Percentiles rank a stretch among this genome's conserved stretches.
These are phyloP conservation scores for Mrakia hoshinonis DNA, from an alignment of 768 basidiomycete genomes.

Conservation along the genomic window DNA sequence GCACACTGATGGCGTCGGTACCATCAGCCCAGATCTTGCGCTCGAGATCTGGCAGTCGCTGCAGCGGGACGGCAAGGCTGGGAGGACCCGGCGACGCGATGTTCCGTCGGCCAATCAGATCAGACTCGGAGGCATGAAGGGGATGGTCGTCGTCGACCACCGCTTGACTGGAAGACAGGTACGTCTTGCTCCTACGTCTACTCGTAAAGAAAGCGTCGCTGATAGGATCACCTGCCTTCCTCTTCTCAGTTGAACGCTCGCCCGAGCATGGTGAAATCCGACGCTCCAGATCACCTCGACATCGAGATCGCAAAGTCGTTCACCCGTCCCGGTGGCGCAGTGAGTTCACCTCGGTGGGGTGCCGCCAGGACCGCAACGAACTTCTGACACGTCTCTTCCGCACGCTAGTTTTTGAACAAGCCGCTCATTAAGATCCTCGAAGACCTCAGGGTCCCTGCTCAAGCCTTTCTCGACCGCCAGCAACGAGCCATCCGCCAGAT, in stretches of 20 bases:
- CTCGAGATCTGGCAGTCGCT: constrained; percentile 51
- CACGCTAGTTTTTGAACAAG: constrained; percentile 67
- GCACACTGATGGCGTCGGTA: constrained; percentile 69
- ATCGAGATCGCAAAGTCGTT: constrained; percentile 63
- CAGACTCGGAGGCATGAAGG: constrained; percentile 74
- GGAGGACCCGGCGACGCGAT: constrained; percentile 33
- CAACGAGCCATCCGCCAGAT: constrained; percentile 51
- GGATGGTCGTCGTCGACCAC: constrained; percentile 61
- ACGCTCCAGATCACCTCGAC: constrained; percentile 44
- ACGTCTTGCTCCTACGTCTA: constrained; percentile 47
- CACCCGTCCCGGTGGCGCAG: constrained; percentile 52
- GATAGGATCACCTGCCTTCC: background rate
- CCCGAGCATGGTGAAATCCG: constrained; percentile 42
- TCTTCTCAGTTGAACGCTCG: background rate
- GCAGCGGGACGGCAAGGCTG: constrained; percentile 31
- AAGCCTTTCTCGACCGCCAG: constrained; percentile 53
- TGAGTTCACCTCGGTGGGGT: too few relatives aligned
- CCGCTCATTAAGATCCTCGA: constrained; percentile 69
- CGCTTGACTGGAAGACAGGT: constrained; percentile 49
- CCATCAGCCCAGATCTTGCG: constrained; percentile 53
- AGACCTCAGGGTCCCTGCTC: constrained; percentile 52
- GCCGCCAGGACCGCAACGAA: too few relatives aligned
- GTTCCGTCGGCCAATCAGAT: constrained; percentile 52
- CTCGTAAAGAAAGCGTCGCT: background rate
- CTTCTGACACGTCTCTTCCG: too few relatives aligned